Conservation (phyloP, 2,329 filamentous ascomycete genomes). For the Trichoderma simmonsii region DNA sequence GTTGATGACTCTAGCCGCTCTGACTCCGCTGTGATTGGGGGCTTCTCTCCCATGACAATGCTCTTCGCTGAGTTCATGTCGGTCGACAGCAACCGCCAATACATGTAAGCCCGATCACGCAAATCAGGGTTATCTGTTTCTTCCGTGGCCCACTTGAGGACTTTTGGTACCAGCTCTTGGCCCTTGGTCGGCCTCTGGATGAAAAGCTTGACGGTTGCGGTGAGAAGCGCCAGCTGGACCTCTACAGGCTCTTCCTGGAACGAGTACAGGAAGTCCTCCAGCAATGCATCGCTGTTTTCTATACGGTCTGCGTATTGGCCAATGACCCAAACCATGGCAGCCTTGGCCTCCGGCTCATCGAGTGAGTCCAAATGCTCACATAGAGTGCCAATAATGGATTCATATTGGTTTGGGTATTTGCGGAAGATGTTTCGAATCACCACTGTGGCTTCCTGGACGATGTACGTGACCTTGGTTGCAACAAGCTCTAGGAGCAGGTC, state of each 20-base stretch:
- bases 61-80: constrained; percentile 82
- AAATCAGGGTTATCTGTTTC: constrained; percentile 99
- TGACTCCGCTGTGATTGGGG: constrained; percentile 90
- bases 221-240: constrained; percentile 90
- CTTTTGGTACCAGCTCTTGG: constrained; percentile 87
- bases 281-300: constrained; percentile 88
- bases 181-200: constrained; percentile 95
- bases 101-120: constrained; percentile 96
- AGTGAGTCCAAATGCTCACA: constrained; percentile 96
- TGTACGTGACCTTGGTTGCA: constrained; percentile 97
- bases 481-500: constrained; percentile 89
- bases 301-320: constrained; percentile 97
- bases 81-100: constrained; percentile 93
- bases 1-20: constrained; percentile 90
- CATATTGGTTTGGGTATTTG: constrained; percentile 98
- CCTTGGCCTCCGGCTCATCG: constrained; percentile 96
- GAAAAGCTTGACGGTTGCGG: constrained; percentile 95
- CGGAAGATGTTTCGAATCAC: constrained; percentile 99
- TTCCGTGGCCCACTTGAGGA: constrained; percentile 97
- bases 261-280: constrained; percentile 92
- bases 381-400: constrained; percentile 91
- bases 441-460: constrained; percentile 97
- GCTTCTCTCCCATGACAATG: constrained; percentile 97
- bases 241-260: constrained; percentile 95
- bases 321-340: constrained; percentile 99